Percentiles rank a stretch among this genome's conserved stretches.
These are phyloP conservation scores for Yamadazyma atmosphaerica DNA, from an alignment of 1,139 yeast species.

Conservation along the genomic window DNA sequence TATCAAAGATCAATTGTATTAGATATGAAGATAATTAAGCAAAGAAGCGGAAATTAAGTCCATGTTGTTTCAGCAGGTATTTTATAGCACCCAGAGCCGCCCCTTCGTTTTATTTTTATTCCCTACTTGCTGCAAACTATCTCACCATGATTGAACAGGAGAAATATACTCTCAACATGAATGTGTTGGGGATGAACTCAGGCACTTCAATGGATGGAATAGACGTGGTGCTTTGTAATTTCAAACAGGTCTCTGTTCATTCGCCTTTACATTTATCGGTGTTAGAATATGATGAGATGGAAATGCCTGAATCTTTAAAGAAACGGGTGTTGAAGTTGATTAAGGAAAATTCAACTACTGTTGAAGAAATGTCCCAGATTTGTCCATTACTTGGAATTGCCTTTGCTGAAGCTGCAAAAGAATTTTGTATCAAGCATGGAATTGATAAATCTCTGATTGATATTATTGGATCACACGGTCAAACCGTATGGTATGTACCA, in stretches of 20 bases:
- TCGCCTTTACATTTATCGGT: conserved; percentile 11
- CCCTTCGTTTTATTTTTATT: background rate
- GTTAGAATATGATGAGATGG: conserved; percentile 13
- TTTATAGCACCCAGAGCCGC: background rate
- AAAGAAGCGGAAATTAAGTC: no score
- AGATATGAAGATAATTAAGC: background rate
- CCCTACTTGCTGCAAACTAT: no score
- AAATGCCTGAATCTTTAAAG: conserved; percentile 10
- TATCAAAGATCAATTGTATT: no score
- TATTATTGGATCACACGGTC: conserved; percentile 16
- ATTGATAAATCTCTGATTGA: conserved; percentile 10
- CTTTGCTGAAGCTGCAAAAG: conserved; percentile 13
- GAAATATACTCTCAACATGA: conserved; percentile 7
- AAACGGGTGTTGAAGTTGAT: conserved; percentile 9
- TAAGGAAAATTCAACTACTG: conserved; percentile 10
- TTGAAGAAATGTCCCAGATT: conserved; percentile 12
- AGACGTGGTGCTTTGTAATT: conserved; percentile 13
- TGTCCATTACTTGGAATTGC: conserved; percentile 12
- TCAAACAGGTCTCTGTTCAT: conserved; percentile 8
- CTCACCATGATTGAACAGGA: background rate
- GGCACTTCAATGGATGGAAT: conserved; percentile 16
- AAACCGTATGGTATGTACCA: conserved; percentile 15
- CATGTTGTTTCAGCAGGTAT: no score
- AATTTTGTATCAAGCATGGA: conserved; percentile 10
- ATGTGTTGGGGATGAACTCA: conserved; percentile 13